These are phyloP conservation scores for Tephrocybe sp. DNA, from an alignment of 768 basidiomycete species.

Conservation along the genomic window DNA sequence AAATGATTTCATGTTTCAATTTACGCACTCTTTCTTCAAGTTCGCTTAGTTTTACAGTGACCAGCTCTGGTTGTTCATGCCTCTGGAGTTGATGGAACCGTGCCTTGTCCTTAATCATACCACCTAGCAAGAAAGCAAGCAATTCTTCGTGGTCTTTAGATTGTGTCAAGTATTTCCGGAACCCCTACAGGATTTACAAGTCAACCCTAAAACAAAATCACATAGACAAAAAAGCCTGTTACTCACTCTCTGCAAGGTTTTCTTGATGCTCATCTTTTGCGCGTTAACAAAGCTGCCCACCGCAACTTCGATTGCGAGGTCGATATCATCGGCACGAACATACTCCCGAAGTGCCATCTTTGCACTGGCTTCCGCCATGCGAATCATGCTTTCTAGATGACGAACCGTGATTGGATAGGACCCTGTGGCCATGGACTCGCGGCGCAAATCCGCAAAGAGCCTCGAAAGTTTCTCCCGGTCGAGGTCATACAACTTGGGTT, in stretches of 20 bases:
- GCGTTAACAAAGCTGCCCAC: conserved; percentile 94
- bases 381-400: conserved; percentile 98
- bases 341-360: conserved; percentile 98
- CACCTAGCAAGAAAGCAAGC: conserved; percentile 90
- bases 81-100: conserved; percentile 77
- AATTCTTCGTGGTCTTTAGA: conserved; percentile 96
- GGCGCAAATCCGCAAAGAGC: conserved; percentile 93
- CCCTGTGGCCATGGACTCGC: conserved; percentile 96
- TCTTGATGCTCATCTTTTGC: conserved; percentile 98
- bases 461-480: conserved; percentile 93
- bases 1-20: background rate
- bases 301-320: conserved; percentile 94
- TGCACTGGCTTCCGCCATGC: conserved; percentile 97
- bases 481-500: conserved; percentile 90
- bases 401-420: conserved; percentile 98
- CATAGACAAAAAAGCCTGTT: background rate
- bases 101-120: conserved; percentile 89
- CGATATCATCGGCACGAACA: conserved; percentile 94
- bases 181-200: conserved; percentile 52
- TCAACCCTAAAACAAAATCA: background rate
- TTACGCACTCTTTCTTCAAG: conserved; percentile 80
- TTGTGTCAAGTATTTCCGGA: conserved; percentile 96
- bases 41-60: conserved; percentile 75
- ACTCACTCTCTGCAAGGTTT: conserved; percentile 89
- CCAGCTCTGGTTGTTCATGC: conserved; percentile 72